phyloP scores from a whole-genome alignment of 768 basidiomycete genomes.

The Lyophyllum atratum region DNA sequence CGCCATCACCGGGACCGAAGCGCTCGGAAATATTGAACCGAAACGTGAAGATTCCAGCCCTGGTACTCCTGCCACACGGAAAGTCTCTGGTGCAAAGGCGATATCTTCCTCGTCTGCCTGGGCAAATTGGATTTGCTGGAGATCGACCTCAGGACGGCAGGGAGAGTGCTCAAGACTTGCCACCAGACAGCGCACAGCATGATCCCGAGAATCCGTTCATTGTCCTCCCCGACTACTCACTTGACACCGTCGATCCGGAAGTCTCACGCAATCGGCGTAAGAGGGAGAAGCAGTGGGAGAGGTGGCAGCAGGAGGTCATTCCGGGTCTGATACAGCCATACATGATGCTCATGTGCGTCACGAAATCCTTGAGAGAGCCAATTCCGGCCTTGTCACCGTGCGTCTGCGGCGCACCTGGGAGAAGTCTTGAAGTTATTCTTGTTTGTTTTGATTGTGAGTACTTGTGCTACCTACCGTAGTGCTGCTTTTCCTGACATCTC shows the following conservation, averaged over 20 bases:
- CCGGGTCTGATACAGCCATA: neutral
- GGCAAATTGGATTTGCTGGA: neutral
- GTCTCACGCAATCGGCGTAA: neutral
- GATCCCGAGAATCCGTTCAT: neutral
- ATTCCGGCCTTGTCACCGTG: neutral
- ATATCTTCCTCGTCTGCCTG: neutral
- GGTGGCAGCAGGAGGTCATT: constrained; percentile 3
- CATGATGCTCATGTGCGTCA: neutral
- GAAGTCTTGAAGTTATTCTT: neutral
- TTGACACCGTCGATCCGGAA: neutral
- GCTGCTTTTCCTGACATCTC: neutral
- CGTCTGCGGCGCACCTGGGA: neutral
- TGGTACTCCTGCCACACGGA: constrained; percentile 1
- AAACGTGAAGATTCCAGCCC: neutral
- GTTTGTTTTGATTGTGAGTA: constrained; percentile 4
- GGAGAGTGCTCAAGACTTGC: neutral
- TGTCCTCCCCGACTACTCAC: neutral
- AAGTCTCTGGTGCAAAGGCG: neutral
- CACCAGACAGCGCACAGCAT: neutral
- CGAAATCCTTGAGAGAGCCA: neutral
- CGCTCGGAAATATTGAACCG: neutral
- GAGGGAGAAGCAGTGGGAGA: constrained; percentile 3
- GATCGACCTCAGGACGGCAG: neutral
- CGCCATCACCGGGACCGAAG: neutral
- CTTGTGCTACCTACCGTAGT: neutral